phyloP scores from a whole-genome alignment of 2,329 filamentous ascomycete genomes.

The Penicillium sp. region DNA sequence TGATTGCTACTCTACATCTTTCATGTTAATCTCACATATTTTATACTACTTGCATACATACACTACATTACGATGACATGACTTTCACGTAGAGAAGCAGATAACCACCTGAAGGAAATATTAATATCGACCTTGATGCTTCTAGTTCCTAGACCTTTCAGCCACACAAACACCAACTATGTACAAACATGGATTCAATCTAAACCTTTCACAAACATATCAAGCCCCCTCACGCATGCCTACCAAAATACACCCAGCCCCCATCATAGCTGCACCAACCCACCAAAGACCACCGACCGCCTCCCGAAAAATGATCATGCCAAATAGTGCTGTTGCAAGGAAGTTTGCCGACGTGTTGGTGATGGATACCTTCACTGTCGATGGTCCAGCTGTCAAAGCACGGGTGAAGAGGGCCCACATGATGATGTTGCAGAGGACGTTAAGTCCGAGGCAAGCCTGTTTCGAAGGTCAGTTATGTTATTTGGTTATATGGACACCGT shows the following conservation, averaged over 20 bases:
- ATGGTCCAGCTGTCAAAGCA: constrained; percentile 59
- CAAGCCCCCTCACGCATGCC: constrained; percentile 55
- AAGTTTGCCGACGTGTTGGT: constrained; percentile 67
- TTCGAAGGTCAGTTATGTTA: background rate
- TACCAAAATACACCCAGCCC: constrained; percentile 63
- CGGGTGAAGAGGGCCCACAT: constrained; percentile 68
- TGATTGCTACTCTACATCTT: too few relatives aligned
- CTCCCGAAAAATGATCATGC: constrained; percentile 59
- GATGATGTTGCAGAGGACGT: constrained; percentile 61
- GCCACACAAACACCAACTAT: background rate
- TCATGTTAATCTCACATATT: too few relatives aligned
- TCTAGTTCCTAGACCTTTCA: background rate
- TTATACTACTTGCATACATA: too few relatives aligned
- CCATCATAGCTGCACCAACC: constrained; percentile 60
- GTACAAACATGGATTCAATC: background rate
- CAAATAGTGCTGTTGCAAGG: constrained; percentile 60
- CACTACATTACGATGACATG: too few relatives aligned
- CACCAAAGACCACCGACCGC: constrained; percentile 59
- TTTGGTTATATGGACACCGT: background rate
- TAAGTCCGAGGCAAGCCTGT: constrained; percentile 61
- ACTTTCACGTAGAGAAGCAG: too few relatives aligned
- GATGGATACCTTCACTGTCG: constrained; percentile 62
- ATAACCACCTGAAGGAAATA: too few relatives aligned
- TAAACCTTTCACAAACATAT: background rate
- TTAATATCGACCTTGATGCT: too few relatives aligned